Conservation (phyloP, 1,284 basidiomycete genomes). For the Takashimella koratensis region DNA sequence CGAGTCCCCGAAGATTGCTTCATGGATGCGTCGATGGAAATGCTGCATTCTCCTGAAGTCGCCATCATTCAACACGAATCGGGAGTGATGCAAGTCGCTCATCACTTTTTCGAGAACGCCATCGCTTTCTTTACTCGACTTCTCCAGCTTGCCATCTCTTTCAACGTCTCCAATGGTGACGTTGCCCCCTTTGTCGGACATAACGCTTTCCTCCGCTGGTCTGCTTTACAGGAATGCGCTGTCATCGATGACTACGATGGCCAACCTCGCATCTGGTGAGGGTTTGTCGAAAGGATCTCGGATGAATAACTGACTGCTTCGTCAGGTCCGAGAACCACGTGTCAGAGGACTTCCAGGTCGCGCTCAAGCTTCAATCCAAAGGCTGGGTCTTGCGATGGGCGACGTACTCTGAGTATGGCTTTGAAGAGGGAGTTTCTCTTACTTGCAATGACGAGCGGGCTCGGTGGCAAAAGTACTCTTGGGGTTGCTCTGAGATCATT, state of each 20-base stretch:
- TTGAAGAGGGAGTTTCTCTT: constrained; percentile 73
- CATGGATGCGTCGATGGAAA: constrained; percentile 72
- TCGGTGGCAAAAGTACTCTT: constrained; percentile 77
- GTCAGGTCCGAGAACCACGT: constrained; percentile 60
- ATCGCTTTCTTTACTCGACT: constrained; percentile 74
- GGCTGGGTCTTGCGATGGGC: constrained; percentile 71
- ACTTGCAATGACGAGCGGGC: constrained; percentile 74
- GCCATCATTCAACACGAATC: constrained; percentile 56
- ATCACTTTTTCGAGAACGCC: constrained; percentile 77
- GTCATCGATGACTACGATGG: constrained; percentile 62
- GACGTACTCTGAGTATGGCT: constrained; percentile 68
- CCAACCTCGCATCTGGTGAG: constrained; percentile 68
- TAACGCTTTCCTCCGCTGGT: constrained; percentile 78
- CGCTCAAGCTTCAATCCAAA: constrained; percentile 52
- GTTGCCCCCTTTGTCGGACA: constrained; percentile 69
- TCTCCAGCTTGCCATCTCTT: constrained; percentile 62
- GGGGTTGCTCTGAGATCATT: constrained; percentile 54
- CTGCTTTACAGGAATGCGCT: constrained; percentile 70
- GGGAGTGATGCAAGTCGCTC: constrained; percentile 63
- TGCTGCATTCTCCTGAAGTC: constrained; percentile 67
- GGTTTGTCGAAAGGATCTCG: not conserved
- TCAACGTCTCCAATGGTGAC: constrained; percentile 65
- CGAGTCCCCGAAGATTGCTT: constrained; percentile 75
- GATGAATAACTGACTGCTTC: constrained; percentile 62
- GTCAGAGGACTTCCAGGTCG: constrained; percentile 72